Base-by-base conservation (phyloP, 2,329 filamentous ascomycete genomes). In the Magnaporthales sp. region DNA sequence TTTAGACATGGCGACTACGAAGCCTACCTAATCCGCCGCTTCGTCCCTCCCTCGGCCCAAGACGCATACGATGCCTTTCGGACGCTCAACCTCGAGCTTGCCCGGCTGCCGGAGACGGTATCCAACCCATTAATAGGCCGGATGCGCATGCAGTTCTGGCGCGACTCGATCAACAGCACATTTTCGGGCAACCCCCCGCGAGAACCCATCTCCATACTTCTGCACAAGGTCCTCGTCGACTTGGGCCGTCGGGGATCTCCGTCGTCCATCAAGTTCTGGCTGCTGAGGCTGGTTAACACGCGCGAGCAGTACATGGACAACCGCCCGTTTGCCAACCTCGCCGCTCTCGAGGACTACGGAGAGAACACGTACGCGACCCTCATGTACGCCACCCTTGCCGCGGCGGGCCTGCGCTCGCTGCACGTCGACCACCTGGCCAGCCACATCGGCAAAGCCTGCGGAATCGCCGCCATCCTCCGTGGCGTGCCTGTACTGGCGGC, bases 291-390 rank as follows among this genome's bases (percentile, higher is more conserved):
- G 71, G 89, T 98, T 73, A 89, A 84, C 74, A 90, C 92, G 4
- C 84, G 95, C 65, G 92, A 96, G 77, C 89, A 91, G 73, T 87
- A 93, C 72, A 87, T 97, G 77, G 88, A 89, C 56, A 95, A 96
- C 75, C 86, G 90, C 26, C 92, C 94, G 0, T 97, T 93, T 73
- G 81, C 90, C 0, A 90, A 80, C 63, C 77, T 98, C 62, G 83
- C 86, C 2, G 84, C 88, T 0, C 79, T 98, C 65, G 95, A 99
- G 74, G 89, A 87, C 62, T 97, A 98, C 74, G 92, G 92, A 0
- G 95, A 99, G 77, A 93, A 93, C 72, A 98, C 95, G 1, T 98
- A 98, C 78, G 93, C 93, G 22, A 96, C 92, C 0, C 82, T 98
- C 61, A 87, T 96, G 78, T 99, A 99, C 76, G 84, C 96, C 69